Evolutionary conservation across 2,329 filamentous ascomycete species (phyloP).

Genomic region (Arthrocladium fulminans): DNA sequence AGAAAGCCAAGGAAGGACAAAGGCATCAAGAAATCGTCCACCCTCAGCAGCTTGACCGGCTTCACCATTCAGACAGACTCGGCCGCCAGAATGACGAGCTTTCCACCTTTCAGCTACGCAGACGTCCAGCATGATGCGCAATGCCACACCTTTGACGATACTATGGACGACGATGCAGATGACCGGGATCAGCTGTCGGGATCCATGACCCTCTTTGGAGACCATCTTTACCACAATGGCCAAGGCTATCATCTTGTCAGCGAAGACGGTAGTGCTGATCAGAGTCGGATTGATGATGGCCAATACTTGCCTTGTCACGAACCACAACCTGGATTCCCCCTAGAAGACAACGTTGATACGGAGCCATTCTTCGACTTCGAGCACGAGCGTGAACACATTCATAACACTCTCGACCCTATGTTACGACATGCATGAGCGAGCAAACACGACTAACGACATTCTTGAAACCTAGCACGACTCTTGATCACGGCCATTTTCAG

Average conservation of each 20-base stretch:
- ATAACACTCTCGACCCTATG: neutral
- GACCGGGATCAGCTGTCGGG: slow-evolving; percentile 14
- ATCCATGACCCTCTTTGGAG: slow-evolving; percentile 19
- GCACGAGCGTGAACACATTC: slow-evolving; percentile 5
- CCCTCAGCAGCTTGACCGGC: slow-evolving; percentile 30
- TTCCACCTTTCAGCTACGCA: neutral
- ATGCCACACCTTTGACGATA: neutral
- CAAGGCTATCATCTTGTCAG: slow-evolving; percentile 15
- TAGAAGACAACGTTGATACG: neutral
- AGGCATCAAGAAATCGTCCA: slow-evolving; percentile 16
- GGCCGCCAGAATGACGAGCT: slow-evolving; percentile 15
- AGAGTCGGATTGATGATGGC: slow-evolving; percentile 3
- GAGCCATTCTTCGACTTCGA: slow-evolving; percentile 7
- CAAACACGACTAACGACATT: neutral
- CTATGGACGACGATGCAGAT: slow-evolving; percentile 6
- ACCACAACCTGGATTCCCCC: neutral
- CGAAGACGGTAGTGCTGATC: slow-evolving; percentile 1
- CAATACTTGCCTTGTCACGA: slow-evolving; percentile 4
- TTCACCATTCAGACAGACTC: slow-evolving; percentile 18
- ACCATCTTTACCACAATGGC: slow-evolving; percentile 18
- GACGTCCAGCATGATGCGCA: neutral
- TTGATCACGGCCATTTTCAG: neutral
- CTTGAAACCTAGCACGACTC: neutral
- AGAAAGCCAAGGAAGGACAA: slow-evolving; percentile 20
- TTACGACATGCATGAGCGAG: neutral